Percentiles rank a stretch among this genome's conserved stretches.
Evolutionary conservation across 2,329 filamentous ascomycete genomes (phyloP).

Genomic region (Arthrobotrys musiformis): DNA sequence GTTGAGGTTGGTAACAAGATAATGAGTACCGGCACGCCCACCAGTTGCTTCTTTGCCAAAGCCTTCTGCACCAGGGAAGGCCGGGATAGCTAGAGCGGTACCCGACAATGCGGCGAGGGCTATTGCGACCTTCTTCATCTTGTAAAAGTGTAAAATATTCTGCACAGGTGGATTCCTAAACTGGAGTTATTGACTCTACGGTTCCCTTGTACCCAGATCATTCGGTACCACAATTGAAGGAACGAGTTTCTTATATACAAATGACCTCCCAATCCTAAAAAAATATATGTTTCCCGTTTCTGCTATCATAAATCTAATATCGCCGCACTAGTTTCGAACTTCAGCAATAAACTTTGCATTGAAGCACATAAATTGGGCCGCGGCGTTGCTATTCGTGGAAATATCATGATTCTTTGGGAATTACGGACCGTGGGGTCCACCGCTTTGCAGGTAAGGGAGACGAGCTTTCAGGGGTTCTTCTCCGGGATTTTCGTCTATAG

Average conservation of each 20-base stretch:
- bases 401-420: conserved; percentile 35
- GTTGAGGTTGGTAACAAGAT: conserved; percentile 66
- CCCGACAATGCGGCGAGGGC: conserved; percentile 45
- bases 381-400: conserved; percentile 49
- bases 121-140: conserved; percentile 24
- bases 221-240: background rate
- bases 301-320: conserved; percentile 1
- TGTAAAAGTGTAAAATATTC: background rate
- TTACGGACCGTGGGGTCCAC: conserved; percentile 37
- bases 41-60: conserved; percentile 66
- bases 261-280: background rate
- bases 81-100: conserved; percentile 59
- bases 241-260: conserved; percentile 8
- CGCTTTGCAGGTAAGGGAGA: conserved; percentile 6
- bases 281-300: background rate
- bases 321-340: conserved; percentile 11
- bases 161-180: too few species aligned
- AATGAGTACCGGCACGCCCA: conserved; percentile 65
- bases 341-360: conserved; percentile 11
- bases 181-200: too few species aligned
- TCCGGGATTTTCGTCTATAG: background rate
- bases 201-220: too few species aligned
- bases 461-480: conserved; percentile 24
- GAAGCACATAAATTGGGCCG: conserved; percentile 25
- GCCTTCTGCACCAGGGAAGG: conserved; percentile 68